Evolutionary conservation across 345 rosid genomes (phyloP).

Genomic region (Tarenaya hassleriana): DNA sequence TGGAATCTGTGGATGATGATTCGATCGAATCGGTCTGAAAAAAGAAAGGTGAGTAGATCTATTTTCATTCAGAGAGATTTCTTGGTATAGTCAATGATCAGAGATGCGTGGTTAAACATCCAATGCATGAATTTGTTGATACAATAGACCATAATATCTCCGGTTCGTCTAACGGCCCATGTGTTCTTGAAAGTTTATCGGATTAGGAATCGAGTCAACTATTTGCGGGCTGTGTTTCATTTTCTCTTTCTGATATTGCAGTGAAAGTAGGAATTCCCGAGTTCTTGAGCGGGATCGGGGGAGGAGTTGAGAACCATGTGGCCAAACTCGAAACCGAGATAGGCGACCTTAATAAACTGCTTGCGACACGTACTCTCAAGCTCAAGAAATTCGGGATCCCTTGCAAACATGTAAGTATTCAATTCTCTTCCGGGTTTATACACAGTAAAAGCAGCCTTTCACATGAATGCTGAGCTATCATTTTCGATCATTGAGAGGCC

Average conservation of each 20-base stretch:
- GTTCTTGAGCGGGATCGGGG: slow-evolving; percentile 67
- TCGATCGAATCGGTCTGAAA: no score
- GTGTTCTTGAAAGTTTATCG: neutral
- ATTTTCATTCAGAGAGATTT: no score
- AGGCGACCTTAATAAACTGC: slow-evolving; percentile 65
- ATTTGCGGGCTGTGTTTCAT: slow-evolving; percentile 1
- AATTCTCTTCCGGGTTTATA: neutral
- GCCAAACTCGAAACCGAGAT: slow-evolving; percentile 76
- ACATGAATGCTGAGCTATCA: neutral
- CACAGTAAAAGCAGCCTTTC: no score
- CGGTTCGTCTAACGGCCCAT: neutral
- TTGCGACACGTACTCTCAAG: slow-evolving; percentile 61
- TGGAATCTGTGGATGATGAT: neutral
- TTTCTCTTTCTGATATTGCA: slow-evolving; percentile 29
- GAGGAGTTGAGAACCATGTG: slow-evolving; percentile 68
- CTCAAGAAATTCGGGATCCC: slow-evolving; percentile 84
- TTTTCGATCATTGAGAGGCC: no score
- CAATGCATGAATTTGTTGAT: neutral
- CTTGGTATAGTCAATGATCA: no score
- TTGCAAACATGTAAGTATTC: slow-evolving; percentile 69
- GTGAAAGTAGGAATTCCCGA: slow-evolving; percentile 84
- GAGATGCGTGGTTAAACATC: neutral
- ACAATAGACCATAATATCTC: neutral
- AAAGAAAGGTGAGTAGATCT: no score
- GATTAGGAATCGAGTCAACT: neutral